These are phyloP conservation scores for Tolypocladium endophyticum DNA, from an alignment of 2,329 filamentous ascomycete species.

Conservation along the genomic window DNA sequence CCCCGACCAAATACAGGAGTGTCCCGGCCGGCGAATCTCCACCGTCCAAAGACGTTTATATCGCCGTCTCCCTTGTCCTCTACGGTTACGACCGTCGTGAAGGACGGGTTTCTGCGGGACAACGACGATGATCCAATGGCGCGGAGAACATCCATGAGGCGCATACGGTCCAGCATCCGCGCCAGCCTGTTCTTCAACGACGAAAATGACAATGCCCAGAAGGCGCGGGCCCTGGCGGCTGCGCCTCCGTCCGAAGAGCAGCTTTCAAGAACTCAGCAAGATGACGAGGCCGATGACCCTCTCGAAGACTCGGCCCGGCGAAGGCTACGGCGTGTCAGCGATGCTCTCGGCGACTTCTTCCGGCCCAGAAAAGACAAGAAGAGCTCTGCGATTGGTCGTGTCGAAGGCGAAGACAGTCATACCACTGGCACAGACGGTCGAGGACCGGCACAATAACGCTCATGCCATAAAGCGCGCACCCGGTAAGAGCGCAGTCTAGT, in stretches of 20 bases:
- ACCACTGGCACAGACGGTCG: background rate
- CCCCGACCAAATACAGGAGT: conserved; percentile 15
- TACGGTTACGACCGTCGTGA: conserved; percentile 46
- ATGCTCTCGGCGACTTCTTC: conserved; percentile 30
- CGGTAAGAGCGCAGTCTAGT: background rate
- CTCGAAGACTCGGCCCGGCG: conserved; percentile 11
- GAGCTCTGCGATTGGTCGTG: conserved; percentile 9
- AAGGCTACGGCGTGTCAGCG: conserved; percentile 29
- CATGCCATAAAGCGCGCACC: background rate
- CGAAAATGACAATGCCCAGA: conserved; percentile 22
- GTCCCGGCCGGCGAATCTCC: conserved; percentile 18
- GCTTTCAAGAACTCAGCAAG: conserved; percentile 9
- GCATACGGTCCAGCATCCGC: conserved; percentile 38
- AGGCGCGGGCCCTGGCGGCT: conserved; percentile 7
- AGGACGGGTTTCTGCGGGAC: conserved; percentile 41
- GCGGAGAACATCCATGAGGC: conserved; percentile 32
- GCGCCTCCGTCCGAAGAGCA: conserved; percentile 16
- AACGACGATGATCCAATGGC: conserved; percentile 26
- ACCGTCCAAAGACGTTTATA: conserved; percentile 36
- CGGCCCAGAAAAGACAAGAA: conserved; percentile 21
- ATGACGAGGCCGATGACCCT: conserved; percentile 7
- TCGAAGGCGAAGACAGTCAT: no score
- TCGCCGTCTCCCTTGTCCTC: conserved; percentile 51
- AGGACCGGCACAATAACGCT: background rate
- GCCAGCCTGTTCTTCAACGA: conserved; percentile 45